A percentile compares a stretch with the other conserved stretches of the same genome.
Evolutionary conservation across 805 yeast species (phyloP).

Genomic region (Candida easanensis): DNA sequence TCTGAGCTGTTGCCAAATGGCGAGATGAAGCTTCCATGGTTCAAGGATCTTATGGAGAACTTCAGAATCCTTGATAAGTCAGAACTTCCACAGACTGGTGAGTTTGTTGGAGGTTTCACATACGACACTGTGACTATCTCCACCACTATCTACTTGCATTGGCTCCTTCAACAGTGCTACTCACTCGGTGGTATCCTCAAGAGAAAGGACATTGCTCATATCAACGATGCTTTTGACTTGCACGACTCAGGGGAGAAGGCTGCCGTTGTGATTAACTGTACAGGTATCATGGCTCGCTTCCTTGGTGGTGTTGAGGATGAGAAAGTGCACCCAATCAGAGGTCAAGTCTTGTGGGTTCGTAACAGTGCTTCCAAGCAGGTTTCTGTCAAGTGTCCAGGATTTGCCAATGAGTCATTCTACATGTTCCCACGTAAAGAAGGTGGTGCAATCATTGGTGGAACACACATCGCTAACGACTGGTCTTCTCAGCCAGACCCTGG

Average conservation of each 20-base stretch:
- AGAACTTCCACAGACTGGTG: conserved; percentile 29
- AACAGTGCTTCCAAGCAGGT: conserved; percentile 26
- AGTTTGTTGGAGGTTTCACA: conserved; percentile 41
- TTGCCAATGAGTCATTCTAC: conserved; percentile 47
- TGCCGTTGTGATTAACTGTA: conserved; percentile 52
- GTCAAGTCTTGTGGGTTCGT: conserved; percentile 48
- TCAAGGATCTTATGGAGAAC: conserved; percentile 37
- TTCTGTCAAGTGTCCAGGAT: conserved; percentile 33
- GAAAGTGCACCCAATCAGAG: conserved; percentile 50
- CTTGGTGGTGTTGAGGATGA: conserved; percentile 46
- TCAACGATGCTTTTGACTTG: conserved; percentile 47
- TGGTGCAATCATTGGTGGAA: conserved; percentile 67
- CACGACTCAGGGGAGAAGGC: conserved; percentile 41
- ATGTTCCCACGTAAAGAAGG: conserved; percentile 73
- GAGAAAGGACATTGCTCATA: conserved; percentile 38
- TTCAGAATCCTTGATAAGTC: conserved; percentile 32
- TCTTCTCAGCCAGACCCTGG: conserved; percentile 37
- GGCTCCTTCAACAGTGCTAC: conserved; percentile 43
- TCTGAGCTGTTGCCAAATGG: conserved; percentile 16
- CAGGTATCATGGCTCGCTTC: conserved; percentile 49
- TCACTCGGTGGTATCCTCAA: conserved; percentile 46
- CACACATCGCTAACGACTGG: conserved; percentile 31
- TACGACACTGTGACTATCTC: conserved; percentile 58
- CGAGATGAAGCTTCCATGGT: conserved; percentile 45
- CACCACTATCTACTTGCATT: conserved; percentile 54